Conservation (phyloP, 257 asterid genomes). For the Nicotiana knightiana region DNA sequence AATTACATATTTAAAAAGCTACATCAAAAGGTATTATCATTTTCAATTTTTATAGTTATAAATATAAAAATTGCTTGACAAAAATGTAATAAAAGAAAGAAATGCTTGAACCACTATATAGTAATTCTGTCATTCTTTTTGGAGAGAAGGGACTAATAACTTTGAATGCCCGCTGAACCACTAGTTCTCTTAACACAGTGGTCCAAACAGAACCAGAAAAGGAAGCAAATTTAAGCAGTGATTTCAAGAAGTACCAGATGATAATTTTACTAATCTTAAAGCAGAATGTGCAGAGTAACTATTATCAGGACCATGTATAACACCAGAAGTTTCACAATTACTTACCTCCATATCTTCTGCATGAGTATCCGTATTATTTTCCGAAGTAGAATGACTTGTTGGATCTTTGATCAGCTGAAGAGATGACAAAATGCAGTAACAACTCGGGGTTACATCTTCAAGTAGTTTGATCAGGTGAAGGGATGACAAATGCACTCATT, state of each 20-base stretch:
- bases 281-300: constrained; percentile 9
- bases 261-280: constrained; percentile 10
- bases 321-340: constrained; percentile 31
- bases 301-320: constrained; percentile 37
- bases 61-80: not conserved
- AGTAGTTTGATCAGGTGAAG: constrained; percentile 49
- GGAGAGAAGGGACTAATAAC: not conserved
- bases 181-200: not conserved
- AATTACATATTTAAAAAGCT: not conserved
- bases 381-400: constrained; percentile 32
- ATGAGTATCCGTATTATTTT: constrained; percentile 25
- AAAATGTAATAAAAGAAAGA: not conserved
- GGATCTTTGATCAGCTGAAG: constrained; percentile 63
- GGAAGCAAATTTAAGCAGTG: not conserved
- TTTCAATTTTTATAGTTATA: not conserved
- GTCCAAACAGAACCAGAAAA: not conserved
- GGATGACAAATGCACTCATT: constrained; percentile 10
- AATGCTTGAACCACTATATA: not conserved
- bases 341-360: constrained; percentile 45
- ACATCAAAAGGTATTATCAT: not conserved
- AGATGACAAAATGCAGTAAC: constrained; percentile 15
- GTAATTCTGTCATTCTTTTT: not conserved
- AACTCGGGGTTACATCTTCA: not conserved
- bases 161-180: not conserved
- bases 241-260: not conserved